Conservation (phyloP, 768 basidiomycete species). For the Porphyrellus cyaneotinctus region DNA sequence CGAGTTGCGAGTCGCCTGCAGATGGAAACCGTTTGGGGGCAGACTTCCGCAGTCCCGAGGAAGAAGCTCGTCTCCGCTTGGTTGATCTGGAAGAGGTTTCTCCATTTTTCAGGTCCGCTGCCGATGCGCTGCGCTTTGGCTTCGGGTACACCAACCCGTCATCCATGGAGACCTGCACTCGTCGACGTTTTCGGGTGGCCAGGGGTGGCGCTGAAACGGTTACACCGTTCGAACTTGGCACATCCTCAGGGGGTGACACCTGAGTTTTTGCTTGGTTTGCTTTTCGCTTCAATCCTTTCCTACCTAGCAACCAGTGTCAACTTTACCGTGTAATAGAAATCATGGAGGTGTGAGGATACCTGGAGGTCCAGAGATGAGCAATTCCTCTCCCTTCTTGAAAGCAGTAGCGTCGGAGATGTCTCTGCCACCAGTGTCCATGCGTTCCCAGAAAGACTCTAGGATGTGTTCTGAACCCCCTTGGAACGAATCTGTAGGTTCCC, state of each 20-base stretch:
- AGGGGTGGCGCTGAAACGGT: constrained; percentile 19
- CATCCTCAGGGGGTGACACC: constrained; percentile 6
- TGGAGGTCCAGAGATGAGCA: constrained; percentile 56
- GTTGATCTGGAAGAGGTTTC: background rate
- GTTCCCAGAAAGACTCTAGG: constrained; percentile 36
- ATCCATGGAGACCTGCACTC: constrained; percentile 3
- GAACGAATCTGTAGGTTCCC: constrained; percentile 67
- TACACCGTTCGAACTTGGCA: constrained; percentile 5
- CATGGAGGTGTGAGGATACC: constrained; percentile 33
- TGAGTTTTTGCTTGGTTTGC: constrained; percentile 9
- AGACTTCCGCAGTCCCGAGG: constrained; percentile 23
- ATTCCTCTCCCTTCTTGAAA: constrained; percentile 53
- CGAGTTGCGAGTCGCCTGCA: constrained; percentile 28
- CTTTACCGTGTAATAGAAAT: background rate
- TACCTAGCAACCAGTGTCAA: constrained; percentile 15
- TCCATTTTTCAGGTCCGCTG: constrained; percentile 5
- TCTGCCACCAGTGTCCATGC: constrained; percentile 35
- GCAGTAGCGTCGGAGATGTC: constrained; percentile 44
- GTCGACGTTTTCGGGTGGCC: constrained; percentile 26
- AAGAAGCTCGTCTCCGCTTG: constrained; percentile 29
- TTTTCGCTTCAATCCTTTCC: constrained; percentile 18
- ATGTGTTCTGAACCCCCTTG: constrained; percentile 52
- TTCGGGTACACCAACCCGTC: constrained; percentile 8
- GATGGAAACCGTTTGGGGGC: constrained; percentile 20
- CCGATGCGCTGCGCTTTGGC: constrained; percentile 13